Evolutionary conservation across 2,329 filamentous ascomycete species (phyloP).

Genomic region (Penicillium italicum): DNA sequence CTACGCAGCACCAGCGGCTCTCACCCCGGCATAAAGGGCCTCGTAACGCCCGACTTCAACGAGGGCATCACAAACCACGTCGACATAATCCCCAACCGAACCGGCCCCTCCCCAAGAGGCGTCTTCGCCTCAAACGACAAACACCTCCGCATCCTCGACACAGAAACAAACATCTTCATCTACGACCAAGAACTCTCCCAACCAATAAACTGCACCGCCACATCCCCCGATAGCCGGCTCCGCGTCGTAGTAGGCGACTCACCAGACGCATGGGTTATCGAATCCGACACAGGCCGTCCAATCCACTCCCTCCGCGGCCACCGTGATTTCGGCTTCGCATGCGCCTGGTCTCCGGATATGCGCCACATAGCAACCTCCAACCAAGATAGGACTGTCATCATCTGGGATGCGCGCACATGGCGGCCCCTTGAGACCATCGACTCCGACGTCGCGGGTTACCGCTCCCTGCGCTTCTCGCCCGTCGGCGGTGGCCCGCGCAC

Average conservation of each 20-base stretch:
- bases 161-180: slow-evolving; percentile 44
- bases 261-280: slow-evolving; percentile 41
- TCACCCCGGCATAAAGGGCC: slow-evolving; percentile 49
- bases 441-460: slow-evolving; percentile 45
- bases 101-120: slow-evolving; percentile 48
- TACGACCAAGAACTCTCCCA: slow-evolving; percentile 37
- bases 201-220: slow-evolving; percentile 46
- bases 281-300: slow-evolving; percentile 42
- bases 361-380: slow-evolving; percentile 47
- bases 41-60: slow-evolving; percentile 31
- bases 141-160: slow-evolving; percentile 54
- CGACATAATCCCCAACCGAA: slow-evolving; percentile 50
- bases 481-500: slow-evolving; percentile 44
- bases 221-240: slow-evolving; percentile 43
- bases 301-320: slow-evolving; percentile 41
- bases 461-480: slow-evolving; percentile 44
- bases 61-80: slow-evolving; percentile 58
- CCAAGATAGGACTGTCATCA: slow-evolving; percentile 46
- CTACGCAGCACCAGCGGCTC: slow-evolving; percentile 42
- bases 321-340: slow-evolving; percentile 46
- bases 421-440: slow-evolving; percentile 39
- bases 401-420: slow-evolving; percentile 47
- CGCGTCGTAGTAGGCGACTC: slow-evolving; percentile 47
- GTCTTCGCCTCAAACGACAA: slow-evolving; percentile 58
- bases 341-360: slow-evolving; percentile 48